These are phyloP conservation scores for Colletotrichum musicola DNA, from an alignment of 2,329 filamentous ascomycete genomes.

Conservation along the genomic window DNA sequence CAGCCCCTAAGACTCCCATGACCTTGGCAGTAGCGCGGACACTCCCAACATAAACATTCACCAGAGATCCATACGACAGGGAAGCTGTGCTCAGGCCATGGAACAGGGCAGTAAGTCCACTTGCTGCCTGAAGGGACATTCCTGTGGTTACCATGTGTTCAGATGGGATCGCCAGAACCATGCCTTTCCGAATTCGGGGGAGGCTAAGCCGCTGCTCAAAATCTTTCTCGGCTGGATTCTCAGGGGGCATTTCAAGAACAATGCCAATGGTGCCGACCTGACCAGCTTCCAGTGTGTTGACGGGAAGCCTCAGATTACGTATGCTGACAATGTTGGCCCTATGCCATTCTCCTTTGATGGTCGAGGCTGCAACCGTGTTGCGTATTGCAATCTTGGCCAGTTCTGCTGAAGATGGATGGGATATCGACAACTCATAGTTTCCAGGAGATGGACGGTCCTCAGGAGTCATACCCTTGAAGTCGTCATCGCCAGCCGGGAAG, in stretches of 20 bases:
- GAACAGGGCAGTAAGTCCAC: slow-evolving; percentile 80
- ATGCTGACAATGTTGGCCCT: slow-evolving; percentile 85
- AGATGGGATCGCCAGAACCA: slow-evolving; percentile 79
- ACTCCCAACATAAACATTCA: slow-evolving; percentile 90
- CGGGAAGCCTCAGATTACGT: slow-evolving; percentile 87
- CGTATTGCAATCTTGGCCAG: slow-evolving; percentile 64
- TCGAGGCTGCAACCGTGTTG: slow-evolving; percentile 64
- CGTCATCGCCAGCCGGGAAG: slow-evolving; percentile 71
- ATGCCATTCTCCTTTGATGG: slow-evolving; percentile 79
- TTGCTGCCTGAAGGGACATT: slow-evolving; percentile 72
- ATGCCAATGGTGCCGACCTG: slow-evolving; percentile 93
- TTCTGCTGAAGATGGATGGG: slow-evolving; percentile 66
- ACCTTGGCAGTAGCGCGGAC: slow-evolving; percentile 86
- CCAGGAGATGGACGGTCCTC: slow-evolving; percentile 62
- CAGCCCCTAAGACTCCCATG: slow-evolving; percentile 26
- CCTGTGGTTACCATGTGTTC: slow-evolving; percentile 68
- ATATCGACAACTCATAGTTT: slow-evolving; percentile 63
- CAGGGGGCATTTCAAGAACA: slow-evolving; percentile 63
- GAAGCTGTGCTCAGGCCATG: slow-evolving; percentile 70
- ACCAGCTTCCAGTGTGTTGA: slow-evolving; percentile 79
- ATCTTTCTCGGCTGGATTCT: slow-evolving; percentile 47
- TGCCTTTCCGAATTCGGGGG: slow-evolving; percentile 78
- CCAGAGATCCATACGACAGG: slow-evolving; percentile 75
- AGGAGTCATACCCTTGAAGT: slow-evolving; percentile 53
- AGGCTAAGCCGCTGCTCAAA: slow-evolving; percentile 47